Evolutionary conservation across 495 filamentous ascomycete genomes (phyloP).

Genomic region (Penicillium psychrofluorescens): DNA sequence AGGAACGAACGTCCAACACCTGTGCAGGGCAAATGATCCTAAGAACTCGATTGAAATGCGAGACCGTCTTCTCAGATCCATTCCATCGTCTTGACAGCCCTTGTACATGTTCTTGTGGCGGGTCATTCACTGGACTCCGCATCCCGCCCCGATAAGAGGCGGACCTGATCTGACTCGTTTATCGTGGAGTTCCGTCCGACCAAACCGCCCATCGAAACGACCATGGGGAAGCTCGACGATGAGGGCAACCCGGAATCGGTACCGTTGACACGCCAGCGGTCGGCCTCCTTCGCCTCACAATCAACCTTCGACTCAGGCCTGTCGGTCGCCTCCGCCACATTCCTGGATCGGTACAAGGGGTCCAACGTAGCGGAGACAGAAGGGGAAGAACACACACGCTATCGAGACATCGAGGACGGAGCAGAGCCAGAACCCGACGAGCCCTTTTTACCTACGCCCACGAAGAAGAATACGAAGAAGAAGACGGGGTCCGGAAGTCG

Average conservation of each 20-base stretch:
- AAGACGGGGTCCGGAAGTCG: constrained; percentile 19
- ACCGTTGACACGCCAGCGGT: constrained; percentile 18
- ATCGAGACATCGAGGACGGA: constrained; percentile 35
- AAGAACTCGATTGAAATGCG: too few relatives aligned
- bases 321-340: constrained; percentile 28
- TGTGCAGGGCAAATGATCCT: too few relatives aligned
- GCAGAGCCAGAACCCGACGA: constrained; percentile 16
- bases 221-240: constrained; percentile 26
- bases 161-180: background rate
- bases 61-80: too few relatives aligned
- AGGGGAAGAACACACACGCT: constrained; percentile 9
- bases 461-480: constrained; percentile 15
- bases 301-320: constrained; percentile 32
- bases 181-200: too few relatives aligned
- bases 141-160: constrained; percentile 10
- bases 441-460: constrained; percentile 14
- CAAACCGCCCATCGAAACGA: constrained; percentile 8
- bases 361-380: constrained; percentile 6
- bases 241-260: constrained; percentile 20
- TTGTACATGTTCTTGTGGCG: too few relatives aligned
- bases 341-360: constrained; percentile 22
- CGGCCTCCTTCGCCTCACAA: constrained; percentile 21
- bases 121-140: background rate
- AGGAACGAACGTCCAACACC: background rate
- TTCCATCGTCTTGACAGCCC: too few relatives aligned